Evolutionary conservation across 2,329 filamentous ascomycete genomes (phyloP), one percentile per base, ranked within the genome.

Genomic region (Epichloe sp.): DNA sequence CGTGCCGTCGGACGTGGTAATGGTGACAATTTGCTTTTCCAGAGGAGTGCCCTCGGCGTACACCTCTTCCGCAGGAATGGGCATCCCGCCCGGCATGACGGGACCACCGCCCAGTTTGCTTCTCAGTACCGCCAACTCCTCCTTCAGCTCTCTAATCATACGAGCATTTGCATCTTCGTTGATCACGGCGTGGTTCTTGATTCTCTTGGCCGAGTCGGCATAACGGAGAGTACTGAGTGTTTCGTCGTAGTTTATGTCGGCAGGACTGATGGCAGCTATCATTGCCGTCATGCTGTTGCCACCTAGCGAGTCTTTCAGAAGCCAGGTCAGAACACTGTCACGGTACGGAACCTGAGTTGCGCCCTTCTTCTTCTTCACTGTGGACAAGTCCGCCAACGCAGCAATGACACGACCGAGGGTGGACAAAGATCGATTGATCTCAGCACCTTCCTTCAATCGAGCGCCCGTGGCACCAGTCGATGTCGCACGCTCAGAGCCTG

Each of bases 261-360:
- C 93, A 4, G 93, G 93, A 62, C 90, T 96, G 64, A 98, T 96
- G 49, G 91, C 91, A 48, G 93, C 94, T 75, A 98, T 98, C 94
- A 98, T 98, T 53, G 93, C 93, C 23, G 93, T 98, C 87, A 97
- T 91, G 66, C 91, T 97, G 75, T 98, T 98, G 62, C 93, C 93
- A 64, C 93, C 93, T 5, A 98, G 71, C 4, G 91, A 97, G 66
- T 98, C 94, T 65, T 98, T 98, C 57, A 98, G 70, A 44, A 98
- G 72, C 93, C 93, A 98, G 1, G 93, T 98, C 58, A 98, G 71
- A 47, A 98, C 82, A 63, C 88, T 95, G 72, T 98, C 94, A 78
- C 93, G 86, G 65, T 98, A 98, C 0, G 93, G 94, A 1, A 98
- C 93, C 68, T 94, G 77, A 8, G 69, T 82, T 12, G 79, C 80